These are phyloP conservation scores for Suhomyces vadensis DNA, from an alignment of 805 yeast species.

Conservation along the genomic window DNA sequence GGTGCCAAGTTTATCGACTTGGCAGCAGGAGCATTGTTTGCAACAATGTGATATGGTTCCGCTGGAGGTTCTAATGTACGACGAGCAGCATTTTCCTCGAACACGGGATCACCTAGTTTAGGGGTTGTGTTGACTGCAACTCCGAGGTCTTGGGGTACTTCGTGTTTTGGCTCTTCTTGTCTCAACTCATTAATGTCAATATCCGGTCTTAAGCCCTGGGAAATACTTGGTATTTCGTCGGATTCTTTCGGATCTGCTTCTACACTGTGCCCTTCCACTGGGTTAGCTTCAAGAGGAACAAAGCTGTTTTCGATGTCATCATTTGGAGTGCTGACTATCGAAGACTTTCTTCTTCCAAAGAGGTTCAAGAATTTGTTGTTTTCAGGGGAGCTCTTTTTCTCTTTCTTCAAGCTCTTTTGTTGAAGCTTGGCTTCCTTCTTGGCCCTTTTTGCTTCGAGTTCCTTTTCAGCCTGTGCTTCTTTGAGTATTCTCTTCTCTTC, in stretches of 20 bases:
- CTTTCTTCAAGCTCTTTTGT: constrained; percentile 6
- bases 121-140: neutral
- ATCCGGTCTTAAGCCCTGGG: constrained; percentile 2
- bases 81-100: neutral
- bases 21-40: neutral
- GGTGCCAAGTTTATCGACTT: neutral
- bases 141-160: too few relatives aligned
- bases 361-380: constrained; percentile 5
- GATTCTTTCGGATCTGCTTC: neutral
- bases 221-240: neutral
- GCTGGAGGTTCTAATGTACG: neutral
- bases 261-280: neutral
- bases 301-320: neutral
- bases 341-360: constrained; percentile 9
- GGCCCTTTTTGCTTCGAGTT: constrained; percentile 13
- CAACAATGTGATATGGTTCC: neutral
- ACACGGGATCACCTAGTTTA: neutral
- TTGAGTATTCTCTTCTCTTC: constrained; percentile 22
- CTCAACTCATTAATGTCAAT: too few relatives aligned
- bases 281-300: constrained; percentile 4
- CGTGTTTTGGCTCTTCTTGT: too few relatives aligned
- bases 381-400: constrained; percentile 6
- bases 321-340: constrained; percentile 1
- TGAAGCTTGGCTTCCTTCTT: constrained; percentile 9
- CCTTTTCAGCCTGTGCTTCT: constrained; percentile 9